Conservation (phyloP, 1,139 yeast species). For the Scheffersomyces titani region DNA sequence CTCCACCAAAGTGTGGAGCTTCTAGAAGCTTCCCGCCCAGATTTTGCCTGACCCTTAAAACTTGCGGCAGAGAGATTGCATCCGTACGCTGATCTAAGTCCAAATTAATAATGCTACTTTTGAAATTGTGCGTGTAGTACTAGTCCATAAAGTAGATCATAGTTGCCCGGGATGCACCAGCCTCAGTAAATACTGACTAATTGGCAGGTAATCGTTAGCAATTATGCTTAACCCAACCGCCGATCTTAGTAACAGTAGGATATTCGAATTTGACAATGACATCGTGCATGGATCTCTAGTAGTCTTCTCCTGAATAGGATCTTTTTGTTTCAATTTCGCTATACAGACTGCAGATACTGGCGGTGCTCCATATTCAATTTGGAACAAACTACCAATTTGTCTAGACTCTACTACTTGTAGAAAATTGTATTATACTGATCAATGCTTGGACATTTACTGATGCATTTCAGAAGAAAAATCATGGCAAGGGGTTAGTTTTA, state of each 20-base stretch:
- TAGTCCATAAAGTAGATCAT: neutral
- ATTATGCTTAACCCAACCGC: neutral
- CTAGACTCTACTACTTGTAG: neutral
- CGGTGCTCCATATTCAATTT: neutral
- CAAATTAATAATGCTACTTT: neutral
- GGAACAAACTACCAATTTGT: neutral
- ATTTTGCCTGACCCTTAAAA: neutral
- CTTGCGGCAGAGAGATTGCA: neutral
- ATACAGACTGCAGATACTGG: neutral
- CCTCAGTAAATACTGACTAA: neutral
- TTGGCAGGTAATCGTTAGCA: neutral
- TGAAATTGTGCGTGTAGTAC: neutral
- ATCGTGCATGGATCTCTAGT: neutral
- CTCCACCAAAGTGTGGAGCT: neutral
- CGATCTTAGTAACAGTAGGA: neutral
- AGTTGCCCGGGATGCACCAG: neutral
- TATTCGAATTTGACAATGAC: neutral
- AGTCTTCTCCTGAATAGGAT: neutral
- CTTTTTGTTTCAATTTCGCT: neutral
- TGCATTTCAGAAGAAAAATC: neutral
- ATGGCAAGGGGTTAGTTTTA: neutral
- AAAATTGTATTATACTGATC: neutral
- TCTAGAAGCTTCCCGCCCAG: neutral
- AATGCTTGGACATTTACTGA: neutral
- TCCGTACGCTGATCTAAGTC: neutral